Conservation (phyloP, 2,329 filamentous ascomycete species). For the Beauveria medogensis region DNA sequence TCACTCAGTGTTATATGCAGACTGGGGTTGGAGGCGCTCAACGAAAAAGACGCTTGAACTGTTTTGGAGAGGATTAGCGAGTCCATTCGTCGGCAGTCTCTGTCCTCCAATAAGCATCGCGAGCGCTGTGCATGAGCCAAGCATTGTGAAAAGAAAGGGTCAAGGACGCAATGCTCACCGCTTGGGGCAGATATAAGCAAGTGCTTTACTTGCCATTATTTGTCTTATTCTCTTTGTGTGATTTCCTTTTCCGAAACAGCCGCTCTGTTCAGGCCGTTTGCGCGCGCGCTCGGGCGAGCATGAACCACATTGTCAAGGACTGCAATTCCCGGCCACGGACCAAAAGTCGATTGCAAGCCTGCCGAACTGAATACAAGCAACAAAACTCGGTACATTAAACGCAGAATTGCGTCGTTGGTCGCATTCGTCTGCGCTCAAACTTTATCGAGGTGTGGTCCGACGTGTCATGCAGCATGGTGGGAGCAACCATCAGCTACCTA, state of each 20-base stretch:
- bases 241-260: neutral
- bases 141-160: neutral
- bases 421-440: neutral
- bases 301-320: neutral
- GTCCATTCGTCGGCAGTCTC: neutral
- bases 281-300: neutral
- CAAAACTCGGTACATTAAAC: neutral
- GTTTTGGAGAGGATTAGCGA: slow-evolving; percentile 7
- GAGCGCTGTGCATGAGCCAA: neutral
- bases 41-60: neutral
- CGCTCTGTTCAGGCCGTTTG: neutral
- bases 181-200: neutral
- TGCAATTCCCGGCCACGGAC: neutral
- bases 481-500: neutral
- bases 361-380: neutral
- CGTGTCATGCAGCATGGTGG: slow-evolving; percentile 7
- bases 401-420: neutral
- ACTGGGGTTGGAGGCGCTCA: neutral
- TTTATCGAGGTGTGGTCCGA: neutral
- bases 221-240: neutral
- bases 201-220: neutral
- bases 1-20: neutral
- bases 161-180: neutral
- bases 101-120: slow-evolving; percentile 1
- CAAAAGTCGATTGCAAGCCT: neutral